These are phyloP conservation scores for Omphalotus guepiniiformis DNA, from an alignment of 768 basidiomycete genomes.

Conservation along the genomic window DNA sequence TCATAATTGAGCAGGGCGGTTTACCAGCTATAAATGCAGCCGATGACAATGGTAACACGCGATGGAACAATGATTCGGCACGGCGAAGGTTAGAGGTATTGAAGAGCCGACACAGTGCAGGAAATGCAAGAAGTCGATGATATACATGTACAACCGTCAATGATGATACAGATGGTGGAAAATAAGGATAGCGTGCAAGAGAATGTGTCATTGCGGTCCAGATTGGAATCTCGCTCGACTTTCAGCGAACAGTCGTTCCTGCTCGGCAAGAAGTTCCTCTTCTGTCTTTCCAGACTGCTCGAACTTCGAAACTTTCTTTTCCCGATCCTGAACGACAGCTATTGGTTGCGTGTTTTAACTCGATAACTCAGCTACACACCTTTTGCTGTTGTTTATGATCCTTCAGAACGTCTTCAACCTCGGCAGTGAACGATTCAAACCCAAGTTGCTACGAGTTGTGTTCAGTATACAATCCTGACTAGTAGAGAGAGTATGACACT, in stretches of 20 bases:
- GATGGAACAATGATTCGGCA: constrained; percentile 76
- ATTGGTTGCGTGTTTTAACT: constrained; percentile 7
- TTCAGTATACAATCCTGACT: neutral
- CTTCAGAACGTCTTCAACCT: constrained; percentile 89
- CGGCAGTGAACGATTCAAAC: constrained; percentile 85
- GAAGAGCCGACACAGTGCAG: constrained; percentile 34
- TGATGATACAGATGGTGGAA: constrained; percentile 12
- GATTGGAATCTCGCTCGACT: constrained; percentile 78
- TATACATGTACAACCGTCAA: neutral
- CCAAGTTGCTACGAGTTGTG: constrained; percentile 66
- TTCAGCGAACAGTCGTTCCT: constrained; percentile 91
- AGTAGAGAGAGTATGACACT: constrained; percentile 16
- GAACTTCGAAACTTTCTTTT: constrained; percentile 89
- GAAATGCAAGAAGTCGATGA: constrained; percentile 17
- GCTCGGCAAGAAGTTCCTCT: constrained; percentile 83
- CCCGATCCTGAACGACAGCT: constrained; percentile 58
- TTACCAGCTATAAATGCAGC: constrained; percentile 47
- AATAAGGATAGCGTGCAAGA: constrained; percentile 16
- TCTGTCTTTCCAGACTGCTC: constrained; percentile 86
- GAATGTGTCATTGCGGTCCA: constrained; percentile 41
- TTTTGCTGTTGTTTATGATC: constrained; percentile 97
- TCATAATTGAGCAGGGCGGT: constrained; percentile 77
- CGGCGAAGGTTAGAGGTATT: constrained; percentile 50
- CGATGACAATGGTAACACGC: constrained; percentile 22
- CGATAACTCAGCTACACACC: constrained; percentile 38